phyloP scores from a whole-genome alignment of 768 basidiomycete species.

The Phanerochaete sordida region DNA sequence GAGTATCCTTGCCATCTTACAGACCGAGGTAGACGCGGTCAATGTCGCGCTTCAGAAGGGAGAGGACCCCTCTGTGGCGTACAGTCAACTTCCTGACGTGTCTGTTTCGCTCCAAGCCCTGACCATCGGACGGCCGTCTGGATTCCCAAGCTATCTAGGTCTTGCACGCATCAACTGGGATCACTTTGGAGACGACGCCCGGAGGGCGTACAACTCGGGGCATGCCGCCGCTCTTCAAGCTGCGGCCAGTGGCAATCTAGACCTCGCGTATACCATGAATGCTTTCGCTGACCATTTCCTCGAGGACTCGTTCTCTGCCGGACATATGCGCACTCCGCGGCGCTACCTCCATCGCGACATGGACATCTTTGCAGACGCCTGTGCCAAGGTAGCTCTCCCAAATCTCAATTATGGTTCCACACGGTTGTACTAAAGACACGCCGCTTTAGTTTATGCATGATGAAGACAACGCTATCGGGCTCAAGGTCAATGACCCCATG shows the following conservation, averaged over 20 bases:
- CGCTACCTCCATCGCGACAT: background rate
- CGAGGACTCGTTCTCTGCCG: constrained; percentile 7
- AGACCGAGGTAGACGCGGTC: constrained; percentile 12
- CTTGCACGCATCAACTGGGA: constrained; percentile 15
- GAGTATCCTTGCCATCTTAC: constrained; percentile 12
- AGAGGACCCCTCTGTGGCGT: constrained; percentile 12
- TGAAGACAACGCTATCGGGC: constrained; percentile 16
- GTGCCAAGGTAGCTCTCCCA: constrained; percentile 2
- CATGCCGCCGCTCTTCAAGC: background rate
- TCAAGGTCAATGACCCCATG: constrained; percentile 5
- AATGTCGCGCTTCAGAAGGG: constrained; percentile 7
- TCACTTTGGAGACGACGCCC: constrained; percentile 8
- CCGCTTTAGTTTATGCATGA: constrained; percentile 15
- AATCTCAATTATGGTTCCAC: background rate
- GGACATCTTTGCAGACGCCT: background rate
- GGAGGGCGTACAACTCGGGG: constrained; percentile 5
- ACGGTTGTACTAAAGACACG: background rate
- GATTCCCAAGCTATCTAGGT: constrained; percentile 11
- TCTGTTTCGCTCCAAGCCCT: constrained; percentile 1
- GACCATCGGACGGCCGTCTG: background rate
- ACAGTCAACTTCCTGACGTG: constrained; percentile 11
- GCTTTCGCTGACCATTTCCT: constrained; percentile 11
- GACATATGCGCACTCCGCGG: constrained; percentile 6
- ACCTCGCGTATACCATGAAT: constrained; percentile 5
- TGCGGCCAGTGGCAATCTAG: background rate